Percentiles rank a stretch among this genome's conserved stretches.
Conservation (phyloP, 2,329 filamentous ascomycete genomes). For the Phialemonium atrogriseum region DNA sequence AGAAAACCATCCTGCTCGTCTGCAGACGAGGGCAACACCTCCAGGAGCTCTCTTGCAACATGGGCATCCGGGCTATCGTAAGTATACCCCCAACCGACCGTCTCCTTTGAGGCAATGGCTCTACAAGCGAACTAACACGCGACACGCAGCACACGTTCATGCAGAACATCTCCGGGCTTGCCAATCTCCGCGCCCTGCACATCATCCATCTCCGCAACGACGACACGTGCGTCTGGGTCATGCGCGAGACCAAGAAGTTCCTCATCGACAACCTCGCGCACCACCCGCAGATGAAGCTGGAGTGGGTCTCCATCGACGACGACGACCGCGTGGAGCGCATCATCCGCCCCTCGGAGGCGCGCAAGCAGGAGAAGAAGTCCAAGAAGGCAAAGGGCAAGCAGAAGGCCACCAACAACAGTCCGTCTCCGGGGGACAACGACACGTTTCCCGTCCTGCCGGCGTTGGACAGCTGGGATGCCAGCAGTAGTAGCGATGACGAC, state of each 20-base stretch:
- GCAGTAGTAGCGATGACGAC: constrained; percentile 22
- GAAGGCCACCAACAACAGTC: constrained; percentile 4
- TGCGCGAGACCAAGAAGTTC: constrained; percentile 49
- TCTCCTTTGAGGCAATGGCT: too few species aligned
- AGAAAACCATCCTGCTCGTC: constrained; percentile 45
- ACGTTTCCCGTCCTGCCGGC: constrained; percentile 19
- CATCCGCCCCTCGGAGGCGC: constrained; percentile 27
- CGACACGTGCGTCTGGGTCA: constrained; percentile 47
- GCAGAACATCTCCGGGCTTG: constrained; percentile 44
- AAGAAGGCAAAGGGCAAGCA: constrained; percentile 9
- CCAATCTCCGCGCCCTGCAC: constrained; percentile 45
- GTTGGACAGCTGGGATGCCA: constrained; percentile 11
- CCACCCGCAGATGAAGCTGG: constrained; percentile 44
- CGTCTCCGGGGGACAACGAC: constrained; percentile 8
- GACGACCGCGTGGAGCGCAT: constrained; percentile 40
- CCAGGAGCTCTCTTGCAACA: constrained; percentile 47
- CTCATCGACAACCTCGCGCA: constrained; percentile 50
- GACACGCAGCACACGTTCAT: constrained; percentile 44
- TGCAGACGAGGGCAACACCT: constrained; percentile 40
- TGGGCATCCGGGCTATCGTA: constrained; percentile 47
- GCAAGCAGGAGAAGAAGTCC: constrained; percentile 18
- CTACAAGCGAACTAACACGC: neutral
- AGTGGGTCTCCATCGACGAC: constrained; percentile 49
- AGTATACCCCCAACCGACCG: constrained; percentile 17
- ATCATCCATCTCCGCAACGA: constrained; percentile 45